Base-by-base conservation (phyloP, 306 rosid species). In the Aeschynomene evenia region DNA sequence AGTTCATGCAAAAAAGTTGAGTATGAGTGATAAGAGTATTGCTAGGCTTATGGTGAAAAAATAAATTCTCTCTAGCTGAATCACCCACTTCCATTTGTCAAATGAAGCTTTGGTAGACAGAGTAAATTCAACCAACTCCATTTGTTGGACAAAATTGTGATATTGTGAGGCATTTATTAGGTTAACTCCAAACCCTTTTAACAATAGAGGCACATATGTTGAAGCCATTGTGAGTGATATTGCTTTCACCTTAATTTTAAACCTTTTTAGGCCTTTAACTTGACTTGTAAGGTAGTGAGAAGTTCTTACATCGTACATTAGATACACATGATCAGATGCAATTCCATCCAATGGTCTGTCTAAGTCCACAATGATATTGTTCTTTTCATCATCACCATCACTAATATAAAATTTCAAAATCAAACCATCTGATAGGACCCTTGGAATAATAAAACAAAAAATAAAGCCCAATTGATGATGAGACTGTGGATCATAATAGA, bases 281-380 rank as follows among this genome's bases (percentile, higher is more conserved):
- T 8, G 23, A 12, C 39, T 42, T 1, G 0, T 22, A 2, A 42
- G 68, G 51, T 13, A 42, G 36, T 7, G 6, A 63, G 68, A 22
- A 11, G 2, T 12, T 13, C 36, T 11, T 22, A 2, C 13, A 12
- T 21, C 9, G 7, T 40, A 63, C 14, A 40, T 42, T 3, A 63
- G 2, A n/a, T 10, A 40, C 52, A 63, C 68, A 42, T 40, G 52
- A 2, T 63, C 23, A 2, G 36, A 62, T 37, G 8, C 24, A 34
- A 58, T 9, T 6, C 1, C 9, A 0, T 0, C 0, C 8, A 0
- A 1, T 1, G 64, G 7, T 3, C 42, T 15, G 0, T 2, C 0
- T 15, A 10, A 0, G 51, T 2, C 1, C 12, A 40, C 14, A 1
- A 21, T 1, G 7, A 15, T 2, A n/a, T 13, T 39, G 4, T 9